Percentiles rank a stretch among this genome's conserved stretches.
Conservation (phyloP, 805 yeast genomes). For the Grigorovia humatica region DNA sequence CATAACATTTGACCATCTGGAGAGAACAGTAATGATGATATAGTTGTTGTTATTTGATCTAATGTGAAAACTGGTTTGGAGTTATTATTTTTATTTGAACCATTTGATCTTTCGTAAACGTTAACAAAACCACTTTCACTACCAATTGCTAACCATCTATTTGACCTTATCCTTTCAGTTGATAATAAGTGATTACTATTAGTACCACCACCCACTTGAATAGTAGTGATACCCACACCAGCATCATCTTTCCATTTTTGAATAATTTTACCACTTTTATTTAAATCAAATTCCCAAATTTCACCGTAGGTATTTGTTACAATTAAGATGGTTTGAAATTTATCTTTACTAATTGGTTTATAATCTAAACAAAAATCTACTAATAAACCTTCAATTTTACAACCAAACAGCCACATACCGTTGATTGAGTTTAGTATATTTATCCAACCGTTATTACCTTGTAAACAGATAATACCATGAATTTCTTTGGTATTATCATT, state of each 20-base stretch:
- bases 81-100: not conserved
- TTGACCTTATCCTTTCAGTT: slow-evolving; percentile 22
- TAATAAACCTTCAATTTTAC: slow-evolving; percentile 79
- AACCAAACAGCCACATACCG: slow-evolving; percentile 82
- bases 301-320: slow-evolving; percentile 74
- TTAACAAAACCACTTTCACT: slow-evolving; percentile 82
- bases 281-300: slow-evolving; percentile 73
- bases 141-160: slow-evolving; percentile 84
- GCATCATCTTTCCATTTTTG: slow-evolving; percentile 79
- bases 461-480: slow-evolving; percentile 62
- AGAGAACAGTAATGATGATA: slow-evolving; percentile 63
- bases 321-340: slow-evolving; percentile 32
- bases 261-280: slow-evolving; percentile 37
- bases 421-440: slow-evolving; percentile 65
- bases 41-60: slow-evolving; percentile 73
- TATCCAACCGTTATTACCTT: slow-evolving; percentile 87
- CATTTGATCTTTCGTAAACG: slow-evolving; percentile 50
- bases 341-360: slow-evolving; percentile 12
- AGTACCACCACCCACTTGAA: slow-evolving; percentile 57
- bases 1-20: slow-evolving; percentile 84
- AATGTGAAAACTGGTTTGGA: slow-evolving; percentile 49
- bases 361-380: slow-evolving; percentile 51
- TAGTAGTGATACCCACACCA: slow-evolving; percentile 71
- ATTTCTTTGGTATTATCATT: slow-evolving; percentile 20
- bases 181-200: slow-evolving; percentile 22